phyloP scores from a whole-genome alignment of 139 green algal genomes.

The Eudorina sp. region DNA sequence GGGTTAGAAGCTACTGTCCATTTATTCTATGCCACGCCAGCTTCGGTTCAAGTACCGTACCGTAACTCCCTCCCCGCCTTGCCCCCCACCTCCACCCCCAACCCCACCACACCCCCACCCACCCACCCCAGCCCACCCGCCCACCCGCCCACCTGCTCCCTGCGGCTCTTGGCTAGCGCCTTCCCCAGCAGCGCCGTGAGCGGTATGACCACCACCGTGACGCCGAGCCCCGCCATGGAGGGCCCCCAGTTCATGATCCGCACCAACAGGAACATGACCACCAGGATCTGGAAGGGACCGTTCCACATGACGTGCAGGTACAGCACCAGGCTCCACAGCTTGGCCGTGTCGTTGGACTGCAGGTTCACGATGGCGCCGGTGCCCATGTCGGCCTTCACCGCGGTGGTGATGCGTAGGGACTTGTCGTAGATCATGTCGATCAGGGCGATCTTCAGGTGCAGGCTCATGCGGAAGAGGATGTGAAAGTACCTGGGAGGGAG shows the following conservation, averaged over 20 bases:
- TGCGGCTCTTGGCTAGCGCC: constrained; percentile 65
- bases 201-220: constrained; percentile 86
- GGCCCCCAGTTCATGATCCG: constrained; percentile 78
- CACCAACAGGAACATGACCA: constrained; percentile 84
- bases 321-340: constrained; percentile 85
- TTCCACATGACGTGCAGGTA: constrained; percentile 93
- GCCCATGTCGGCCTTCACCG: constrained; percentile 71
- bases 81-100: too few species aligned
- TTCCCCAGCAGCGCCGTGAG: constrained; percentile 75
- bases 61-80: too few species aligned
- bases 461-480: constrained; percentile 81
- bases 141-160: constrained; percentile 17
- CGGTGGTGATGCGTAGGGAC: constrained; percentile 72
- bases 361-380: constrained; percentile 83
- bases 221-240: constrained; percentile 78
- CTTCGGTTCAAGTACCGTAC: too few species aligned
- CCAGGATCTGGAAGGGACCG: constrained; percentile 77
- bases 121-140: too few species aligned
- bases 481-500: constrained; percentile 77
- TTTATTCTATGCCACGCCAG: too few species aligned
- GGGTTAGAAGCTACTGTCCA: too few species aligned
- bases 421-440: constrained; percentile 88
- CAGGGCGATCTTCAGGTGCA: constrained; percentile 81
- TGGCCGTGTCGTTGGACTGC: constrained; percentile 91
- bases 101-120: too few species aligned